phyloP scores from a whole-genome alignment of 345 rosid species.

The Sonneratia alba region DNA sequence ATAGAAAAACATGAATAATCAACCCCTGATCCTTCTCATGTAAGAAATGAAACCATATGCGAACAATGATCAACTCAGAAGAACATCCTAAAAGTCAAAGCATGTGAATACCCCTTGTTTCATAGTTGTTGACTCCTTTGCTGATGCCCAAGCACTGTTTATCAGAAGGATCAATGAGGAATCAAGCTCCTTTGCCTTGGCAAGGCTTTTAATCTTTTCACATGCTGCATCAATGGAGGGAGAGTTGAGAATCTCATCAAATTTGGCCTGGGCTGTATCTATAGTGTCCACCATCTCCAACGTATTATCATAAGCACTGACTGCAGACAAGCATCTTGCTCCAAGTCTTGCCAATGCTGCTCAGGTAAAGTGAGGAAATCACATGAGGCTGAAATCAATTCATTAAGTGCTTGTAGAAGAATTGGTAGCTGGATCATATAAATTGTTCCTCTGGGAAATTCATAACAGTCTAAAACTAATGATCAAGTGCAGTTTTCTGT shows the following conservation, averaged over 20 bases:
- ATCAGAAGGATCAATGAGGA: constrained; percentile 77
- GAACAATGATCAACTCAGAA: neutral
- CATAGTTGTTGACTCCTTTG: constrained; percentile 74
- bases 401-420: neutral
- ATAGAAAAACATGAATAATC: neutral
- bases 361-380: constrained; percentile 11
- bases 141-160: constrained; percentile 79
- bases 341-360: constrained; percentile 74
- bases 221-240: constrained; percentile 69
- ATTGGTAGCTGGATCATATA: neutral
- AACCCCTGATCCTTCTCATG: neutral
- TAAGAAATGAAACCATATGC: neutral
- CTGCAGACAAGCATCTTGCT: constrained; percentile 79
- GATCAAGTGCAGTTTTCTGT: neutral
- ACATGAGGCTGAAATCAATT: neutral
- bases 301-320: constrained; percentile 72
- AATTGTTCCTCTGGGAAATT: neutral
- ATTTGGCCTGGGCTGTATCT: constrained; percentile 78
- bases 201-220: constrained; percentile 74
- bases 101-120: constrained; percentile 51
- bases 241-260: constrained; percentile 77
- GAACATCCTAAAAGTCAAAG: neutral
- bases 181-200: constrained; percentile 81
- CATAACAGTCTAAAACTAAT: neutral
- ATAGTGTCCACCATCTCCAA: constrained; percentile 59